Conservation (phyloP, 1,284 basidiomycete genomes). For the Tetrapyrgos nigripes region DNA sequence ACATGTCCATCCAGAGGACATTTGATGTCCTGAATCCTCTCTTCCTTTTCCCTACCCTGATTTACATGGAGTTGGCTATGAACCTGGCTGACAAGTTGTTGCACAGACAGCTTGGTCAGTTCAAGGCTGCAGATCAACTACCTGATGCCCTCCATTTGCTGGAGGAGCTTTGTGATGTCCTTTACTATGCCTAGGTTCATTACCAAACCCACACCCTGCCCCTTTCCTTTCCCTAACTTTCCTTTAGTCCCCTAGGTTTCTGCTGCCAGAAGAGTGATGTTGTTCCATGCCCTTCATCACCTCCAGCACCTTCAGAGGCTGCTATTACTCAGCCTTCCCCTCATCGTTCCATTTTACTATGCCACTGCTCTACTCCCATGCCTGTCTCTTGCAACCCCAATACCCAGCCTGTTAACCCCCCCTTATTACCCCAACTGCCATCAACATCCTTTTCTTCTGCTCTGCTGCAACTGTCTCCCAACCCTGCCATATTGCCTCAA, state of each 20-base stretch:
- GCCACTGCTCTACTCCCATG: too few species aligned
- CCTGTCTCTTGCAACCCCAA: too few species aligned
- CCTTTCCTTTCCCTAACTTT: not conserved
- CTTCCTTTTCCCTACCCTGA: slow-evolving; percentile 30
- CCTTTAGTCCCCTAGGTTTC: not conserved
- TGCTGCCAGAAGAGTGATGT: not conserved
- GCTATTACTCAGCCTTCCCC: too few species aligned
- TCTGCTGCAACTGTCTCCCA: not conserved
- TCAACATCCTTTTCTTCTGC: too few species aligned
- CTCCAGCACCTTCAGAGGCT: too few species aligned
- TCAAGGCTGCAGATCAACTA: not conserved
- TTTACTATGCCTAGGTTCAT: slow-evolving; percentile 19
- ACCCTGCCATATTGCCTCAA: not conserved
- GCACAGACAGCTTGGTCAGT: slow-evolving; percentile 24
- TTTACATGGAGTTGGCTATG: slow-evolving; percentile 33
- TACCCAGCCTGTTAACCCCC: too few species aligned
- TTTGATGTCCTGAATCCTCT: slow-evolving; percentile 21
- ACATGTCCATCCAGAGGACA: slow-evolving; percentile 36
- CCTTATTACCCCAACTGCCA: too few species aligned
- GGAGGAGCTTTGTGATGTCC: slow-evolving; percentile 20
- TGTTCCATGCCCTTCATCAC: too few species aligned
- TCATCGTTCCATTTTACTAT: too few species aligned
- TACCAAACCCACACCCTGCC: not conserved
- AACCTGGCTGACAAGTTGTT: slow-evolving; percentile 43
- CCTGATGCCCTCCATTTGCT: slow-evolving; percentile 20